Base-by-base conservation (phyloP, 2,329 filamentous ascomycete genomes). In the Ophiostoma perfectum region DNA sequence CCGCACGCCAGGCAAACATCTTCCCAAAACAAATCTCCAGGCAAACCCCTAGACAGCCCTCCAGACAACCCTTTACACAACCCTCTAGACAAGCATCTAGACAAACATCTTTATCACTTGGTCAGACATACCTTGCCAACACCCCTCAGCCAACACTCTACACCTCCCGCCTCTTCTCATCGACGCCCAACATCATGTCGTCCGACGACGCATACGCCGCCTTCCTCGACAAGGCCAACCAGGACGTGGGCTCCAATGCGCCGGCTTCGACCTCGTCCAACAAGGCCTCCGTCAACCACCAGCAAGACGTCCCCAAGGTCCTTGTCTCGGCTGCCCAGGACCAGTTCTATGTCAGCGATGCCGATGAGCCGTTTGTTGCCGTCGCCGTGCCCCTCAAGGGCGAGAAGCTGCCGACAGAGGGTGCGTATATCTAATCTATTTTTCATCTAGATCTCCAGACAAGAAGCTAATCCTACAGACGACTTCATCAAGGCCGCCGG, bases 191-290 rank as follows among this genome's bases (percentile, higher is more conserved):
- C n/a, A 47, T 39, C 68, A 92, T 91, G 89, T 86, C 88, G 7
- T 89, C 88, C 67, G 92, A 97, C 82, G 87, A 90, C 70, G 90
- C 90, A 71, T 97, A 97, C 81, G 86, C 88, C 78, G 82, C 89
- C 70, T 97, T 97, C 76, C 83, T 97, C 69, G 85, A 95, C 76
- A 95, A 95, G 81, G 92, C 92, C 67, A 96, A 96, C 80, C 81
- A 88, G 74, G 89, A 93, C 76, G 84, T 87, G 70, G 88, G 88
- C 71, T 75, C 77, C 7, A 38, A n/a, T 52, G 76, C 77, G 6
- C 75, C 77, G 58, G 66, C 77, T 0, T 73, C 68, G 70, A 12
- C 41, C 0, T 7, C 64, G 3, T 12, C 58, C 42, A 47, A 65
- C 14, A 44, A 66, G 0, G 36, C 49, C 2, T 42, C 58, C 38